Base-by-base conservation (phyloP, 2,329 filamentous ascomycete genomes). In the Pyrenochaeta sp. region DNA sequence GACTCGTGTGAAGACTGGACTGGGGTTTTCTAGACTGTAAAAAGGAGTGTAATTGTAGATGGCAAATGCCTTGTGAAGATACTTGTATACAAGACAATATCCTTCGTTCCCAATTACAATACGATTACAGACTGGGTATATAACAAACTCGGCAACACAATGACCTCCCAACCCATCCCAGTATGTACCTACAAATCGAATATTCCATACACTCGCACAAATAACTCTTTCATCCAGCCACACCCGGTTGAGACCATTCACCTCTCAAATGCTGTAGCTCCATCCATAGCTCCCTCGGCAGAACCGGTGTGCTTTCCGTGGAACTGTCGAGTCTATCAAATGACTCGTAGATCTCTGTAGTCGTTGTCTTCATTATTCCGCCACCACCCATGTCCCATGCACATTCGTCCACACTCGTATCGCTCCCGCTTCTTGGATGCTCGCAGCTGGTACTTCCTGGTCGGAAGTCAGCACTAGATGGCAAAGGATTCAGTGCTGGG, bases 401-500 rank as follows among this genome's bases (percentile, higher is more conserved):
- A 29, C 45, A 41, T 32, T 4, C 23, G 32, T 35, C 32, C 12
- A 23, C 18, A 23, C 17, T 39, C 21, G 33, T 3, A 32, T 21
- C 20, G 36, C 45, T n/a, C 20, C 12, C 39, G n/a, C 9, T 21
- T 42, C 27, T 23, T 17, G 27, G n/a, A n/a, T 31, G 11, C 27
- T 10, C 21, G 21, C 4, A 12, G 4, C 40, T 33, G 27, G 40
- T 32, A 21, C 46, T 47, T 36, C 21, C 18, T 31, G 23, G 45
- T 35, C 31, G 11, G 30, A 29, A 41, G 40, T 36, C 30, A 32
- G 42, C 29, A 2, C 33, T 43, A 63, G 32, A 64, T 64, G 32
- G 50, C 47, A 45, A 64, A 64, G 10, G 61, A 61, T 10, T 64
- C 58, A 12, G 46, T 43, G 45, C 61, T 64, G 10, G 49, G 47